Percentiles rank a stretch among this genome's conserved stretches.
Evolutionary conservation across 176 grass and related monocot genomes (phyloP).

Genomic region (Avena sativa): DNA sequence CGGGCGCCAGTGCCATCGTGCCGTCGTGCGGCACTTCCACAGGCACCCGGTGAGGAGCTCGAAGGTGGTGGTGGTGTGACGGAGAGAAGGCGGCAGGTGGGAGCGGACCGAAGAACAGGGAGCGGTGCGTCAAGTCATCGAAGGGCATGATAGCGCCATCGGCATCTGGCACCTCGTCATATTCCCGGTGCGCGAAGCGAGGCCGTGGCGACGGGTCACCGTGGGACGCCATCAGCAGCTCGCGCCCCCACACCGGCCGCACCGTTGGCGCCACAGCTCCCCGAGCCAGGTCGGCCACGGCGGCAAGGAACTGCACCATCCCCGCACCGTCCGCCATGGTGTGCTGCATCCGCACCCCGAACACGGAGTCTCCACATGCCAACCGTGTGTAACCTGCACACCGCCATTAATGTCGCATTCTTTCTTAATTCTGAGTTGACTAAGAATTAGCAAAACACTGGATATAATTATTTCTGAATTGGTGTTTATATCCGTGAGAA

Average conservation of each 20-base stretch:
- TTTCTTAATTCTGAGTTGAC: no score
- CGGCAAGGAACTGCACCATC: conserved; percentile 54
- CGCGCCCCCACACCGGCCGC: conserved; percentile 57
- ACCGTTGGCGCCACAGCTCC: conserved; percentile 47
- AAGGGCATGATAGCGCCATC: conserved; percentile 66
- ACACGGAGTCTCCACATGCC: conserved; percentile 62
- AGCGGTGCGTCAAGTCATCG: conserved; percentile 69
- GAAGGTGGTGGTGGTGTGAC: conserved; percentile 57
- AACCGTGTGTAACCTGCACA: conserved; percentile 59
- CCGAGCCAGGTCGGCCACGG: conserved; percentile 61
- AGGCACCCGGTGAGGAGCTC: conserved; percentile 75
- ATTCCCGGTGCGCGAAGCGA: conserved; percentile 64
- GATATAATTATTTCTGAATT: no score
- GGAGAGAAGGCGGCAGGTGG: conserved; percentile 44
- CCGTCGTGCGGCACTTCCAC: conserved; percentile 71
- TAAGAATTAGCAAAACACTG: no score
- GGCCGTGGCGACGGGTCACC: conserved; percentile 26
- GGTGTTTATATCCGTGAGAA: no score
- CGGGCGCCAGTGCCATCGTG: conserved; percentile 55
- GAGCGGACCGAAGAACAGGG: conserved; percentile 77
- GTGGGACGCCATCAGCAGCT: conserved; percentile 51
- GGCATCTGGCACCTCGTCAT: conserved; percentile 66
- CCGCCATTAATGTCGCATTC: no score
- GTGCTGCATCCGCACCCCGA: conserved; percentile 58
- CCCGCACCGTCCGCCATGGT: conserved; percentile 63